Evolutionary conservation across 768 basidiomycete species (phyloP).

Genomic region (Pholiota microspora): DNA sequence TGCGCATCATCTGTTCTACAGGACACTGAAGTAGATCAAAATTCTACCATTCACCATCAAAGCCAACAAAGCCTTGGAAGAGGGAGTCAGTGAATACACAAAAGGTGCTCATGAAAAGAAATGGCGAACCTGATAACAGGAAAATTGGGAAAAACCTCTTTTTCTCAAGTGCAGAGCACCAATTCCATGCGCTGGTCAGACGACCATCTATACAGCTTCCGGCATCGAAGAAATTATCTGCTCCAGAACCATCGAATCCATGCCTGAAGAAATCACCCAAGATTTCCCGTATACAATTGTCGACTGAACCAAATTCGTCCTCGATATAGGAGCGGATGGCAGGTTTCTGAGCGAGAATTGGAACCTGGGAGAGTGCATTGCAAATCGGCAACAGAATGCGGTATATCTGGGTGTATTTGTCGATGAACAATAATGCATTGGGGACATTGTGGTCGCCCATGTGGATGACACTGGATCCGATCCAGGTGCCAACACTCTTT

Average conservation of each 20-base stretch:
- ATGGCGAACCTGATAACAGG: conserved; percentile 64
- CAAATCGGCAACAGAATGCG: conserved; percentile 87
- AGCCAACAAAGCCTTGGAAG: conserved; percentile 70
- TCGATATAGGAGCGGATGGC: conserved; percentile 76
- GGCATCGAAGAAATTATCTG: conserved; percentile 88
- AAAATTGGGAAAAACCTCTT: conserved; percentile 83
- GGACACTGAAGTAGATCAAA: background rate
- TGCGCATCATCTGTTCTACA: background rate
- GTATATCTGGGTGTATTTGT: conserved; percentile 92
- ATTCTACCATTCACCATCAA: conserved; percentile 80
- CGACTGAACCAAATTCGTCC: conserved; percentile 76
- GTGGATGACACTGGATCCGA: conserved; percentile 84
- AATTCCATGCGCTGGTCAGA: conserved; percentile 89
- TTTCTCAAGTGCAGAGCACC: conserved; percentile 85
- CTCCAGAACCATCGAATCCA: conserved; percentile 88
- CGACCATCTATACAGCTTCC: conserved; percentile 84
- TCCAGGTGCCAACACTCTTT: conserved; percentile 76
- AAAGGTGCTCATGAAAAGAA: background rate
- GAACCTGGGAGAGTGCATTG: conserved; percentile 75
- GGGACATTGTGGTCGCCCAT: conserved; percentile 89
- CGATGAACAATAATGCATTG: conserved; percentile 85
- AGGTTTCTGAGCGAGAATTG: conserved; percentile 61
- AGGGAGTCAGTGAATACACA: conserved; percentile 4
- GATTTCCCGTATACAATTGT: conserved; percentile 68
- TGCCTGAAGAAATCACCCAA: conserved; percentile 84